Evolutionary conservation across 257 asterid genomes (phyloP).

Genomic region (Przewalskia tangutica): DNA sequence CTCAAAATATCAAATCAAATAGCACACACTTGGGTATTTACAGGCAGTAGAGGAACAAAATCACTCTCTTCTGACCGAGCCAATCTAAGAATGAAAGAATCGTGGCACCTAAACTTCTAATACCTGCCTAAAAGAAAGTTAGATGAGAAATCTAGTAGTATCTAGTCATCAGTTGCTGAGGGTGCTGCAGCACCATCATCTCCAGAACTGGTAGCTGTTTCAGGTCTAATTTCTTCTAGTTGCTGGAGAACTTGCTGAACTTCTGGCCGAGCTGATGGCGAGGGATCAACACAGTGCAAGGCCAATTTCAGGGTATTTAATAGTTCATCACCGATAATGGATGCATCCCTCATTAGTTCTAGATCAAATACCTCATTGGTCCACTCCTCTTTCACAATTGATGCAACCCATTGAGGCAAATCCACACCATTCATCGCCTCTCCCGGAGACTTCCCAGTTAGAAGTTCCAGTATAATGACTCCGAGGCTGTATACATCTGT

Average conservation of each 20-base stretch:
- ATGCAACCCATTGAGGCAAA: constrained; percentile 93
- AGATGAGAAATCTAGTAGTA: neutral
- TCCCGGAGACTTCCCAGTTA: constrained; percentile 87
- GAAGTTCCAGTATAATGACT: constrained; percentile 71
- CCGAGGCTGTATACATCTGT: constrained; percentile 88
- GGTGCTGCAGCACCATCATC: constrained; percentile 38
- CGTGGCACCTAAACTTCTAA: constrained; percentile 5
- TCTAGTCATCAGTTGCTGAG: constrained; percentile 25
- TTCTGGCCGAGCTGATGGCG: constrained; percentile 77
- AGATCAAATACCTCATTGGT: constrained; percentile 87
- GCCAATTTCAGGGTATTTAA: constrained; percentile 75
- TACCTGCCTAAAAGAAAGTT: neutral
- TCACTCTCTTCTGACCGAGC: neutral
- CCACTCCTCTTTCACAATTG: constrained; percentile 95
- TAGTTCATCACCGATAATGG: constrained; percentile 80
- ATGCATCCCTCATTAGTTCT: constrained; percentile 86
- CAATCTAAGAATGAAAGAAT: constrained; percentile 71
- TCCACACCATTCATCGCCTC: constrained; percentile 74
- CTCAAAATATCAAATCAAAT: neutral
- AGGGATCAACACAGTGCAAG: constrained; percentile 84
- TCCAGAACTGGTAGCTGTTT: constrained; percentile 48
- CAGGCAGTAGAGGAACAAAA: neutral
- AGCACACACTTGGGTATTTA: neutral
- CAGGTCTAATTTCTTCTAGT: constrained; percentile 79
- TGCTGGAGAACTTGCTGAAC: constrained; percentile 66